These are phyloP conservation scores for Lagerstroemia speciosa DNA, from an alignment of 345 rosid species.

Conservation along the genomic window DNA sequence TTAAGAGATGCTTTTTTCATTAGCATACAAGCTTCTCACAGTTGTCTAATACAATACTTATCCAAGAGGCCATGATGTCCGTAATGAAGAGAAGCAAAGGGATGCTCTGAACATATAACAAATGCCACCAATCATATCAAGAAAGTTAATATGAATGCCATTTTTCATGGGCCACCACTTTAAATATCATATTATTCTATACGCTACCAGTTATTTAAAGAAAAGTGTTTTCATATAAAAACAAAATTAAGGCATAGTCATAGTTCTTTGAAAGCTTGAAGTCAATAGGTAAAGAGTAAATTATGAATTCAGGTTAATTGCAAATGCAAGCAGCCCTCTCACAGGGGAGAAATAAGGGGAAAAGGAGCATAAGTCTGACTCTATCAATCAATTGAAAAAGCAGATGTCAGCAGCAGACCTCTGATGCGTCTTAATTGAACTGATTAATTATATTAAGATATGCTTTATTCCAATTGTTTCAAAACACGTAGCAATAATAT, in stretches of 20 bases:
- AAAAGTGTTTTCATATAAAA: too few species aligned
- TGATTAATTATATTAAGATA: background rate
- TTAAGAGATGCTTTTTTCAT: background rate
- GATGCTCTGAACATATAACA: background rate
- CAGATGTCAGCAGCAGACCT: background rate
- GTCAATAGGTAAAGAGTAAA: background rate
- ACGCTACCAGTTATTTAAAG: too few species aligned
- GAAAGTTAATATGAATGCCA: background rate
- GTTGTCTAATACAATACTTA: background rate
- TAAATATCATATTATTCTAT: background rate
- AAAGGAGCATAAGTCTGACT: background rate
- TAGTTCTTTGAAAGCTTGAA: background rate
- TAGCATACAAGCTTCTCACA: background rate
- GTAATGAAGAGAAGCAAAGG: background rate
- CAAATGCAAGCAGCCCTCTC: background rate
- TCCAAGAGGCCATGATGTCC: background rate
- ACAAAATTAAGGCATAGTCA: too few species aligned
- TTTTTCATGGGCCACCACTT: background rate
- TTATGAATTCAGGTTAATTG: background rate
- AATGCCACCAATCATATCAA: background rate
- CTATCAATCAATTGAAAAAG: background rate
- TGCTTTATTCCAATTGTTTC: background rate
- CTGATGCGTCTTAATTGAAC: background rate
- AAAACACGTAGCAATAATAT: background rate
- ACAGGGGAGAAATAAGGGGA: background rate